These are phyloP conservation scores for Theileria orientalis DNA, from an alignment of 169 alveolate species.

Conservation along the genomic window DNA sequence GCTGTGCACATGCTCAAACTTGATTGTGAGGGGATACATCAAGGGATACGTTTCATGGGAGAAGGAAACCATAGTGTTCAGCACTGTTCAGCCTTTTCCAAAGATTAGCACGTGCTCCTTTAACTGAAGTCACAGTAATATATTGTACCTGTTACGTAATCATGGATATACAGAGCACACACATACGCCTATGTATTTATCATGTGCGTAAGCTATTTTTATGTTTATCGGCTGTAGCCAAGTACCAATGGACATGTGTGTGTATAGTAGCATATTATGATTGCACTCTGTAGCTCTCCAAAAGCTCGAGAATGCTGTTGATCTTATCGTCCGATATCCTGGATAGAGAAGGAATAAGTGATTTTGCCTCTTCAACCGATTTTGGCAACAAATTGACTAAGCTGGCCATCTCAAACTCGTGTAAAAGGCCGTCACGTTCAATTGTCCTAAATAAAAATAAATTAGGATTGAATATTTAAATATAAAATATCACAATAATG, in stretches of 20 bases:
- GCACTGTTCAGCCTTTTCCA: constrained; percentile 81
- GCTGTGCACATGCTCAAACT: constrained; percentile 83
- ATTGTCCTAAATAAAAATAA: constrained; percentile 71
- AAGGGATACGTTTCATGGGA: constrained; percentile 87
- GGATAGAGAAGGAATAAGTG: constrained; percentile 61
- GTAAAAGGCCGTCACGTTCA: constrained; percentile 82
- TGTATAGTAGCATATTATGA: constrained; percentile 22
- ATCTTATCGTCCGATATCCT: constrained; percentile 64
- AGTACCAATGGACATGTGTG: background rate
- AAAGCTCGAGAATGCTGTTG: constrained; percentile 52
- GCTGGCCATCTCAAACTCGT: constrained; percentile 86
- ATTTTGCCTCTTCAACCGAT: constrained; percentile 84
- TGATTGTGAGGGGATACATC: constrained; percentile 76
- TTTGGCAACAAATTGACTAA: constrained; percentile 84
- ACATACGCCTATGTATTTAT: background rate
- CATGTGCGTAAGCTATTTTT: background rate
- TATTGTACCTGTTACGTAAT: too few relatives aligned
- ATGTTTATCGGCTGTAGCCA: background rate
- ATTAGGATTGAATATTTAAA: too few relatives aligned
- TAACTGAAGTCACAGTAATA: background rate
- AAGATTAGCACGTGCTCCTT: constrained; percentile 27
- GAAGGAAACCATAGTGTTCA: constrained; percentile 74
- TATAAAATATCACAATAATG: background rate
- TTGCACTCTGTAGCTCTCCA: constrained; percentile 65
- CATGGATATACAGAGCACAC: too few relatives aligned